Evolutionary conservation across 2,329 filamentous ascomycete genomes (phyloP).

Genomic region (Dothiorella sarmentorum): DNA sequence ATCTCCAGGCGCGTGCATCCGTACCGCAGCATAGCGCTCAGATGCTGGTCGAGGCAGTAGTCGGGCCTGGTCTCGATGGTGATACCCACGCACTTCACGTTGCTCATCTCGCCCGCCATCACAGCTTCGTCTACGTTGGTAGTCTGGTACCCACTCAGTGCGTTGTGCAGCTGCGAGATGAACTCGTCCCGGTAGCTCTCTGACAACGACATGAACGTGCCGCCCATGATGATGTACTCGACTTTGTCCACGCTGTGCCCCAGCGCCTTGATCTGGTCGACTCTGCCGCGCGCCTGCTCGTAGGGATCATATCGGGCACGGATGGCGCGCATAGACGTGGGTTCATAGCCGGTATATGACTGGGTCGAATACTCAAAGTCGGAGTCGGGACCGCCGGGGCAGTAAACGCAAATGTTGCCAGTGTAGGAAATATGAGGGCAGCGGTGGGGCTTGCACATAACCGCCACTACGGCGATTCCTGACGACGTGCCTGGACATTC

Average conservation of each 20-base stretch:
- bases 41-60: constrained; percentile 93
- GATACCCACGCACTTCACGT: constrained; percentile 95
- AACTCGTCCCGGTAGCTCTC: constrained; percentile 89
- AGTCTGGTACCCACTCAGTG: constrained; percentile 91
- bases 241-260: constrained; percentile 98
- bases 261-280: constrained; percentile 93
- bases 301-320: constrained; percentile 96
- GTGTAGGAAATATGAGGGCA: constrained; percentile 98
- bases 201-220: constrained; percentile 96
- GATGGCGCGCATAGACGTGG: constrained; percentile 97
- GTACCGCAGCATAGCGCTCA: constrained; percentile 95
- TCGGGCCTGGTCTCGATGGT: constrained; percentile 97
- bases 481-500: constrained; percentile 72
- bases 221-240: constrained; percentile 99
- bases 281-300: constrained; percentile 90
- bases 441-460: constrained; percentile 98
- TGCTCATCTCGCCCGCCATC: constrained; percentile 90
- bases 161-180: constrained; percentile 94
- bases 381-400: constrained; percentile 92
- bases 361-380: constrained; percentile 99
- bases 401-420: constrained; percentile 98
- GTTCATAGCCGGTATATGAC: constrained; percentile 97
- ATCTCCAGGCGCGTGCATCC: constrained; percentile 93
- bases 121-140: constrained; percentile 94
- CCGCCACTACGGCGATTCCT: constrained; percentile 94